phyloP scores from a whole-genome alignment of 768 basidiomycete species.

The Chalciporus sphaerocephalus region DNA sequence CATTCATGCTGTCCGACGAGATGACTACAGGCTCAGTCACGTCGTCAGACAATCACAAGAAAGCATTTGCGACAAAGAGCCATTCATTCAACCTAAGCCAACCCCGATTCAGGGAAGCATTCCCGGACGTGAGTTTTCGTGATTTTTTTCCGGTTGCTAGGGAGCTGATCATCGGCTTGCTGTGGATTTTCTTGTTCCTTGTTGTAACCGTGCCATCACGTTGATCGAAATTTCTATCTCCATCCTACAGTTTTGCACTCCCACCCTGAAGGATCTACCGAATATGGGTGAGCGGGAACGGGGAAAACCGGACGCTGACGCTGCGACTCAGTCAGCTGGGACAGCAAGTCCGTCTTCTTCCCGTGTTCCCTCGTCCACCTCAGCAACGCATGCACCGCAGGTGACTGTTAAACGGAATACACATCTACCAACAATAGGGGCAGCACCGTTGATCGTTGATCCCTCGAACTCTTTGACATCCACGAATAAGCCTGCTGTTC shows the following conservation, averaged over 20 bases:
- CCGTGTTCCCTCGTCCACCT: constrained; percentile 17
- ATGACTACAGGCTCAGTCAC: constrained; percentile 94
- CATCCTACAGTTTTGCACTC: constrained; percentile 59
- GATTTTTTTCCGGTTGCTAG: constrained; percentile 17
- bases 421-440: constrained; percentile 14
- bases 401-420: constrained; percentile 17
- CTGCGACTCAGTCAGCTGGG: constrained; percentile 18
- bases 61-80: constrained; percentile 66
- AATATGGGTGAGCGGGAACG: constrained; percentile 89
- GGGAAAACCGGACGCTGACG: constrained; percentile 40
- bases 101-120: constrained; percentile 79
- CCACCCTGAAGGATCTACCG: constrained; percentile 67
- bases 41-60: constrained; percentile 75
- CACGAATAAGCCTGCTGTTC: constrained; percentile 29
- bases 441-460: constrained; percentile 12
- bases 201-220: constrained; percentile 11
- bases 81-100: constrained; percentile 84
- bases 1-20: constrained; percentile 94
- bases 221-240: constrained; percentile 18
- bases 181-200: constrained; percentile 17
- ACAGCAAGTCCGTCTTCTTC: constrained; percentile 14
- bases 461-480: constrained; percentile 18
- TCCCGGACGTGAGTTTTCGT: constrained; percentile 69
- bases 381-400: constrained; percentile 21
- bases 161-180: constrained; percentile 16